Conservation (phyloP, 371 early-diverging fungal species). For the Zychaea mexicana region DNA sequence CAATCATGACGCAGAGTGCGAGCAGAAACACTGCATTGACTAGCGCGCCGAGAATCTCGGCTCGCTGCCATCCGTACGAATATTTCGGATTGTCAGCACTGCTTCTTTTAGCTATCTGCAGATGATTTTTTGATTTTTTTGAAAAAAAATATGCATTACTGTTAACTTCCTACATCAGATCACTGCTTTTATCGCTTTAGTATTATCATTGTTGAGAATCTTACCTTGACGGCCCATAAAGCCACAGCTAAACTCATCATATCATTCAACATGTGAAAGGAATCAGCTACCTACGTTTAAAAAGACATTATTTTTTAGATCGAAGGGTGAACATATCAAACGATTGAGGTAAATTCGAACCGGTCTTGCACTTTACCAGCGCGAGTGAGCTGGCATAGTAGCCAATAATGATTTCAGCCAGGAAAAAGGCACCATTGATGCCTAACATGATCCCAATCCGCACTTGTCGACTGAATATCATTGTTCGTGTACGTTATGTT, state of each 20-base stretch:
- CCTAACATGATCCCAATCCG: constrained; percentile 62
- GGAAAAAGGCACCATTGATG: constrained; percentile 70
- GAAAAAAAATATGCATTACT: not conserved
- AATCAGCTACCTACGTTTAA: constrained; percentile 83
- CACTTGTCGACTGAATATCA: constrained; percentile 13
- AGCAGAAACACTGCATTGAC: constrained; percentile 89
- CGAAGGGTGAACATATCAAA: too few relatives aligned
- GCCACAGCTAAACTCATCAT: constrained; percentile 80
- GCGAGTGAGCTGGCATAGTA: constrained; percentile 80
- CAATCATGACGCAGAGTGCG: constrained; percentile 87
- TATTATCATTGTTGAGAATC: not conserved
- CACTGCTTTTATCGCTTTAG: not conserved
- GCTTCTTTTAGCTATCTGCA: constrained; percentile 33
- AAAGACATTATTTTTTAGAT: too few relatives aligned
- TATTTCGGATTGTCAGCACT: constrained; percentile 58
- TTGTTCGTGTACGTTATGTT: not conserved
- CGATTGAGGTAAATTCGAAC: not conserved
- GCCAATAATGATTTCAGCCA: constrained; percentile 81
- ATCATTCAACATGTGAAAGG: constrained; percentile 93
- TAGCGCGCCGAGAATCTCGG: constrained; percentile 91
- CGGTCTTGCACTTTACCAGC: constrained; percentile 42
- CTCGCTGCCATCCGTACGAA: constrained; percentile 91
- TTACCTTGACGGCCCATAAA: constrained; percentile 81
- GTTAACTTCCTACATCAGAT: too few relatives aligned
- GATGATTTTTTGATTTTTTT: not conserved